These are phyloP conservation scores for Podila epicladia DNA, from an alignment of 192 early-diverging fungal species.

Conservation along the genomic window DNA sequence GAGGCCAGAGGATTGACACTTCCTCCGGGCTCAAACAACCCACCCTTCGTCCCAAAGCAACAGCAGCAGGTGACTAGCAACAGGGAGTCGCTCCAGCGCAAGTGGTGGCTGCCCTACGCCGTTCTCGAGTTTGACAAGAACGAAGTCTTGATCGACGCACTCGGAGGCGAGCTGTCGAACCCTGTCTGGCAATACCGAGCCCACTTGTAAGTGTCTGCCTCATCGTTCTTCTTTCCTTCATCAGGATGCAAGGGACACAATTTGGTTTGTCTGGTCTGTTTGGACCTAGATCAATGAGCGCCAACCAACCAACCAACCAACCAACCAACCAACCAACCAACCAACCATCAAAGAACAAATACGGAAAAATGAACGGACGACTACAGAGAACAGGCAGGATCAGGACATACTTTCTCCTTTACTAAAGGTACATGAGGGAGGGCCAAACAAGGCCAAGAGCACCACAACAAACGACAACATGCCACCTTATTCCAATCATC, in stretches of 20 bases:
- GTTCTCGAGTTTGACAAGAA: slow-evolving; percentile 97
- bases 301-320: no score
- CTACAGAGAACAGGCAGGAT: no score
- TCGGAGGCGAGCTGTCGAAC: slow-evolving; percentile 79
- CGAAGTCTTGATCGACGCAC: slow-evolving; percentile 85
- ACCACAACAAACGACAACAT: no score
- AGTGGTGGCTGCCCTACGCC: slow-evolving; percentile 83
- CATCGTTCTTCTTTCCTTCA: slow-evolving; percentile 6
- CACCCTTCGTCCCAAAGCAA: slow-evolving; percentile 41
- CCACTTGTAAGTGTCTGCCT: slow-evolving; percentile 73
- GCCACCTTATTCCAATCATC: no score
- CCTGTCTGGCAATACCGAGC: slow-evolving; percentile 83
- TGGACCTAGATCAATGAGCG: no score
- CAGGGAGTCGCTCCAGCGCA: slow-evolving; percentile 63
- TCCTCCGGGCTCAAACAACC: slow-evolving; percentile 67
- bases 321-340: no score
- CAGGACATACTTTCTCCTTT: no score
- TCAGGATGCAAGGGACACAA: neutral
- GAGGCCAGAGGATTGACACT: slow-evolving; percentile 82
- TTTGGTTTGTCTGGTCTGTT: no score
- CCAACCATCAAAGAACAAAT: no score
- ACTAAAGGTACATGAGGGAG: no score
- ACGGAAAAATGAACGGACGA: no score
- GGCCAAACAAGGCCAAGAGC: no score
- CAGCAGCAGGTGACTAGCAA: slow-evolving; percentile 31